phyloP scores from a whole-genome alignment of 148 eudicot species.

The Persicaria maculosa region DNA sequence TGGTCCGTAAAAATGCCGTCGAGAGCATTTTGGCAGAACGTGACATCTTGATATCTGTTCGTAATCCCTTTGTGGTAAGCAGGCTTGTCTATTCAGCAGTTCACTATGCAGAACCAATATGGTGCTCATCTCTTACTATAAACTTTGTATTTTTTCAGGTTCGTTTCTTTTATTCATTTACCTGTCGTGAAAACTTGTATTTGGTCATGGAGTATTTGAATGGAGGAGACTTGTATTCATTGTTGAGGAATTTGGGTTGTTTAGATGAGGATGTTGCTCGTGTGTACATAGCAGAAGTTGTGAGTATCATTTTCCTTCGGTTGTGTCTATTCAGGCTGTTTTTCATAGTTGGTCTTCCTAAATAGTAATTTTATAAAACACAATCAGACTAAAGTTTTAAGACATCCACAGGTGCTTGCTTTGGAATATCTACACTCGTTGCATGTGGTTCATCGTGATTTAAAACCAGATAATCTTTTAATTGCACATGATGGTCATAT shows the following conservation, averaged over 20 bases:
- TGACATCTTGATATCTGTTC: slow-evolving; percentile 87
- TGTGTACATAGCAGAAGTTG: slow-evolving; percentile 95
- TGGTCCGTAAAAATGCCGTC: slow-evolving; percentile 98
- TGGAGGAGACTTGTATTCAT: slow-evolving; percentile 93
- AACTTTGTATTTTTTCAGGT: slow-evolving; percentile 43
- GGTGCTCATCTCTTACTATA: slow-evolving; percentile 20
- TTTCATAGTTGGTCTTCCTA: not conserved
- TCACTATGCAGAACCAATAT: slow-evolving; percentile 11
- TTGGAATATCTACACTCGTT: slow-evolving; percentile 94
- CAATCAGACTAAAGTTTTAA: slow-evolving; percentile 11
- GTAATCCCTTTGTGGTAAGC: slow-evolving; percentile 99
- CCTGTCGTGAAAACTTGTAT: slow-evolving; percentile 97
- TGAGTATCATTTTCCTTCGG: slow-evolving; percentile 30
- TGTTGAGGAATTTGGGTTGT: slow-evolving; percentile 95
- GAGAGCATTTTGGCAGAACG: slow-evolving; percentile 99
- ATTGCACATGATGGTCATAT: slow-evolving; percentile 99
- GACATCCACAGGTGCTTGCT: slow-evolving; percentile 76
- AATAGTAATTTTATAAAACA: not conserved
- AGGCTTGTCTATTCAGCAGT: slow-evolving; percentile 13
- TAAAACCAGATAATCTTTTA: slow-evolving; percentile 94
- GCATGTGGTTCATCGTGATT: slow-evolving; percentile 96
- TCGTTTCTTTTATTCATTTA: slow-evolving; percentile 97
- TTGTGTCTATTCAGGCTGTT: slow-evolving; percentile 5
- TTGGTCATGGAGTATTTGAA: slow-evolving; percentile 98
- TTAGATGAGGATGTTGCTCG: slow-evolving; percentile 97